Base-by-base conservation (phyloP, 371 early-diverging fungal genomes). In the Capillidium heterosporum region DNA sequence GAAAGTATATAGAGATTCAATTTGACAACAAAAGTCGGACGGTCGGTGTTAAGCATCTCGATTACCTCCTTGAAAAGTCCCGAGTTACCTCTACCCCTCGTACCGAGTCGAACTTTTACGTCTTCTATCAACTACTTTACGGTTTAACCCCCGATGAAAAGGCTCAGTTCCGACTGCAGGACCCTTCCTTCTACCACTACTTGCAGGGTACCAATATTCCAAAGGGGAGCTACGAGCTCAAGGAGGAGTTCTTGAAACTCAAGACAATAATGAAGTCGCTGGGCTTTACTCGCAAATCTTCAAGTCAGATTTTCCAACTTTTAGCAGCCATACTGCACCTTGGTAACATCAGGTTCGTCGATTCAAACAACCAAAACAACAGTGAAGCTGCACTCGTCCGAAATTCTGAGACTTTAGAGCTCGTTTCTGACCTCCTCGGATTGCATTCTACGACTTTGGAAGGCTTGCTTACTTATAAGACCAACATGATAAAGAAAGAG, bases 1-100 rank as follows among this genome's bases (percentile, higher is more conserved):
- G 89, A n/a, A 79, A 84, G 49, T 91, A 92, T 64, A 80, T 81
- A 7, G 93, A 92, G 67, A 68, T 91, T 55, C 92, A 91, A 62
- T 96, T 93, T 64, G 81, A 87, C 65, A 83, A 78, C 61, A 73
- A 80, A 28, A 89, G 93, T 15, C 80, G 84, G 10, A 80, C 97
- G 67, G 71, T 83, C 5, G 94, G 96, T 32, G 83, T 84, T 15
- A 93, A 90, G 68, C 69, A 86, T 53, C 76, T 94, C 56, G 87
- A 91, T 60, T 96, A 92, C 67, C 71, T 95, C 47, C 68, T 98
- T 29, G 96, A 99, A 61, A 86, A 87, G 67, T 70, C 70, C 47
- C 77, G 91, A 28, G 75, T 90, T 10, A 71, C 76, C 1, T 67
- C 70, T 15, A 68, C 72, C 0, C 48, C 69, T 39, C 71, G 70